Base-by-base conservation (phyloP, 1,284 basidiomycete species). In the Coniferiporia sulphurascens region DNA sequence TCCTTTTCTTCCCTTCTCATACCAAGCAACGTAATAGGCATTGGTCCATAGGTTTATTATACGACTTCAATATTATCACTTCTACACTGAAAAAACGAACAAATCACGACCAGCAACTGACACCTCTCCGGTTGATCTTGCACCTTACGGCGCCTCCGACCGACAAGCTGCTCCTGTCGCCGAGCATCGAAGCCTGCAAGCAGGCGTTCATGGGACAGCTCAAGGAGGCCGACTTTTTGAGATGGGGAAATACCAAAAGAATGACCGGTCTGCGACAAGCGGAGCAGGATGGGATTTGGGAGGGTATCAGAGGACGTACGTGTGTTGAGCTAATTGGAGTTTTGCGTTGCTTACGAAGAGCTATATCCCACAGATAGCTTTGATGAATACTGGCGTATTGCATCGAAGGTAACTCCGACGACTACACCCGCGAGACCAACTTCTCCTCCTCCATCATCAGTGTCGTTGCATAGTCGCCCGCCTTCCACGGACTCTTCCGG, bases 231-330 rank as follows among this genome's bases (percentile, higher is more conserved):
- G 95, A 98, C 71, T 96, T 95, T 70, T 86, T 96, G 56, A 79
- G 95, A 55, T 97, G 93, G 93, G 92, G 95, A 1, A 96, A 89
- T 73, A 95, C 92, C 17, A 91, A 93, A 70, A 82, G 93, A 35
- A 93, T 97, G 74, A 96, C 93, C 0, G 85, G 89, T 15, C 77
- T 98, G 48, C 76, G 93, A 58, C 91, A 93, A 71, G 84, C 82
- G 34, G 95, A 97, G 70, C 89, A 97, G 70, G 95, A 98, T 70
- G 91, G 88, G 0, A 84, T 96, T 57, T 98, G 95, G 95, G 92
- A 96, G 66, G 94, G 93, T 5, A 89, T 97, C 63, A 86, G 86
- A 74, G 87, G 93, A 69, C 90, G 93, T 94, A 68, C 73, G 90
- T 75, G n/a, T 44, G 56, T 41, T 27, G 58, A 50, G 41, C 52